Base-by-base conservation (phyloP, 305 asterid species). In the Salvia sclarea region DNA sequence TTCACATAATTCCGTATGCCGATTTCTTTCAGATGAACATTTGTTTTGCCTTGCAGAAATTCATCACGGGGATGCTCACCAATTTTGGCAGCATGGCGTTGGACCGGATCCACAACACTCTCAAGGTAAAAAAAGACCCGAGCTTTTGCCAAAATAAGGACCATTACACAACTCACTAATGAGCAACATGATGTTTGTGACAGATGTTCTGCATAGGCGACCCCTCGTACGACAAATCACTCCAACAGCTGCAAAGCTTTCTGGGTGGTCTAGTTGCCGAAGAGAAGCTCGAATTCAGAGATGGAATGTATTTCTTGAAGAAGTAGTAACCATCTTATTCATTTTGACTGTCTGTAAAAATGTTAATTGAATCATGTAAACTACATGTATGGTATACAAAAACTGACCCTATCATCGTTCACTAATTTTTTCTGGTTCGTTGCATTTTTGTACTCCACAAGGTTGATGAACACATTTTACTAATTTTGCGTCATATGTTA, bases 141-240 rank as follows among this genome's bases (percentile, higher is more conserved):
- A 25, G 43, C 40, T 24, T 28, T 28, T 30, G 20, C 17, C 14
- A 35, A 61, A 53, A 25, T 18, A 22, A 47, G 41, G 21, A 48
- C 53, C 21, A n/a, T 25, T 31, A 41, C 53, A 49, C 16, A 52
- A 65, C 5, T 40, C 33, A 55, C 10, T 43, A 52, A 76, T 28
- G 6, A 14, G 61, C 4, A 16, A 41, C 30, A 14, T 0, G 8
- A 35, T 60, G 49, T 47, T 38, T 22, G 31, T 68, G 58, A 72
- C 88, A 93, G 98, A 93, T 93, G 97, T 93, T 93, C 71, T 93
- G 98, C 79, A 80, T 79, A 6, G 87, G 92, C 17, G 98, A 93
- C 82, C 98, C 97, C 76, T 24, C 88, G 0, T 93, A 93, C 55
- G 98, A 93, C 82, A 93, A 93, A 79, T 85, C 98, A 57, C 88